Conservation (phyloP, 371 early-diverging fungal species). For the Mortierella sp. region DNA sequence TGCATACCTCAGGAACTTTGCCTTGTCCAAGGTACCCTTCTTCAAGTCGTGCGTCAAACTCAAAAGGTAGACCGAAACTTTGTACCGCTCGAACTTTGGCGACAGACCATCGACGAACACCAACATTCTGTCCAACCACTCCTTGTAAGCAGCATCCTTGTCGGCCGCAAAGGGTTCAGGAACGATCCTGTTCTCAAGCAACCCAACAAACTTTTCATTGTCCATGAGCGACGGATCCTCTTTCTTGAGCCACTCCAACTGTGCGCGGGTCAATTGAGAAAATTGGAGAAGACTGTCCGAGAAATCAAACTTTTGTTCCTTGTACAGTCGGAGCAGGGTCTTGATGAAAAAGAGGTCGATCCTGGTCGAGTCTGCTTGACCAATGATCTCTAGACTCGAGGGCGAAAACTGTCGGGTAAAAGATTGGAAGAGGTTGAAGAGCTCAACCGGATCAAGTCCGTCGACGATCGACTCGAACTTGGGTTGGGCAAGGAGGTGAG, state of each 20-base stretch:
- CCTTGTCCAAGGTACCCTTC: constrained; percentile 34
- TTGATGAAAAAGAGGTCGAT: constrained; percentile 39
- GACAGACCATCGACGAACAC: constrained; percentile 39
- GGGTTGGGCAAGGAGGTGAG: constrained; percentile 36
- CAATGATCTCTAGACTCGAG: constrained; percentile 44
- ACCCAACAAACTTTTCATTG: constrained; percentile 37
- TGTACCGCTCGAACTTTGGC: constrained; percentile 48
- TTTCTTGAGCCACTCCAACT: constrained; percentile 36
- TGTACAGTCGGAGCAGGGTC: constrained; percentile 24
- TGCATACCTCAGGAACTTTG: constrained; percentile 37
- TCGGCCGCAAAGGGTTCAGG: constrained; percentile 25
- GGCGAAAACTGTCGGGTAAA: constrained; percentile 28
- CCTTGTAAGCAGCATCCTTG: constrained; percentile 28
- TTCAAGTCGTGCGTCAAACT: constrained; percentile 35
- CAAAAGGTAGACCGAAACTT: constrained; percentile 42
- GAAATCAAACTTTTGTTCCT: constrained; percentile 19
- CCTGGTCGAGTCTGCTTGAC: constrained; percentile 30
- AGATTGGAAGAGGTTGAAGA: background rate
- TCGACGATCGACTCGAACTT: constrained; percentile 36
- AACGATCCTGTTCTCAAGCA: constrained; percentile 38
- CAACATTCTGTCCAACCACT: constrained; percentile 42
- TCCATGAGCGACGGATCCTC: constrained; percentile 17
- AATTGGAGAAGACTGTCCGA: background rate
- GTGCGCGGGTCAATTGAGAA: constrained; percentile 22
- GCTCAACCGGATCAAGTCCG: constrained; percentile 4